Percentiles rank a stretch among this genome's conserved stretches.
These are phyloP conservation scores for Gastrolobium bilobum DNA, from an alignment of 306 rosid genomes.

Conservation along the genomic window DNA sequence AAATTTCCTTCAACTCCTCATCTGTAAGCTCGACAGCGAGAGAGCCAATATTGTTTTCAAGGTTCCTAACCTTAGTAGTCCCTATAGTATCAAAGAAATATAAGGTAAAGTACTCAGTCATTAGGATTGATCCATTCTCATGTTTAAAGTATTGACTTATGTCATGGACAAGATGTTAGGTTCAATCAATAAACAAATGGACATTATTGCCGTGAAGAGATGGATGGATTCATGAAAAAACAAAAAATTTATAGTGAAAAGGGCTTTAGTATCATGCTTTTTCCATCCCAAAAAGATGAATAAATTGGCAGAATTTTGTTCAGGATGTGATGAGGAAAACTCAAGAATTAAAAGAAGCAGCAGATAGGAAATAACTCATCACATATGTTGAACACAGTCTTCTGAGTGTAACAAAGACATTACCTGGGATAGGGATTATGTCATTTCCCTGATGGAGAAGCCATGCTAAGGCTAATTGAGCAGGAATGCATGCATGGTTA, in stretches of 20 bases:
- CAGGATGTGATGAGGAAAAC: conserved; percentile 24
- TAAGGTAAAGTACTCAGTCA: not conserved
- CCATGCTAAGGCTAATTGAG: conserved; percentile 82
- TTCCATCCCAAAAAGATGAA: not conserved
- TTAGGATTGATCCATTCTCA: not conserved
- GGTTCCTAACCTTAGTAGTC: conserved; percentile 61
- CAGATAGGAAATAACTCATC: conserved; percentile 8
- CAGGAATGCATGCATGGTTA: conserved; percentile 65
- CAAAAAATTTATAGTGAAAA: not conserved
- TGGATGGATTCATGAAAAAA: not conserved
- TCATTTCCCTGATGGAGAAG: conserved; percentile 74
- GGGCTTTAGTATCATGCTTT: not conserved
- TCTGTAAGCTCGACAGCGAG: conserved; percentile 55
- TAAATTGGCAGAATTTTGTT: conserved; percentile 14
- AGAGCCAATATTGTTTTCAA: conserved; percentile 58
- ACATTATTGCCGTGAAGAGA: not conserved
- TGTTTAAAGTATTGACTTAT: not conserved
- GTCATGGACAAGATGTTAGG: not conserved
- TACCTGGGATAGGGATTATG: conserved; percentile 82
- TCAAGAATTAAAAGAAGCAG: not conserved
- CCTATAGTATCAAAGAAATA: conserved; percentile 45
- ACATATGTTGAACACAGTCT: not conserved
- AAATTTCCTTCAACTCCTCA: conserved; percentile 57
- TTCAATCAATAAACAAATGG: not conserved
- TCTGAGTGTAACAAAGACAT: conserved; percentile 17